These are phyloP conservation scores for Phytopythium mirpurense DNA, from an alignment of 352 stramenopile species.

Conservation along the genomic window DNA sequence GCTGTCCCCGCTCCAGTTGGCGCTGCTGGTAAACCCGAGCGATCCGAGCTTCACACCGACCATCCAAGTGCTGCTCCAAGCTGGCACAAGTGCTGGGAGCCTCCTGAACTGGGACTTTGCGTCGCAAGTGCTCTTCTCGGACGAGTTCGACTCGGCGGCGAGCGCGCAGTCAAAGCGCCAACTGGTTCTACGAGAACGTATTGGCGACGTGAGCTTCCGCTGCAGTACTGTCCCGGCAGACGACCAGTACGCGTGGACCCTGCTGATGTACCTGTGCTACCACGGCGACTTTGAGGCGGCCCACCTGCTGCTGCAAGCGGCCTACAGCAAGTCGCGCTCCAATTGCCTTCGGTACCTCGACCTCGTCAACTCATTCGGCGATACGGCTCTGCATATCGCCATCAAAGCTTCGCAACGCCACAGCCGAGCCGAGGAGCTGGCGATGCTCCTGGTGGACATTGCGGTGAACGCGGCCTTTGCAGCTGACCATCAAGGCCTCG, in stretches of 20 bases:
- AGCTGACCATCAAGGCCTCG: background rate
- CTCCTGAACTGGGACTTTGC: slow-evolving; percentile 62
- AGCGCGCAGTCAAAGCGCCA: slow-evolving; percentile 17
- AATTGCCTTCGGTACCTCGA: slow-evolving; percentile 38
- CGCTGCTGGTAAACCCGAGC: slow-evolving; percentile 27
- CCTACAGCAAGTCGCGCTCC: slow-evolving; percentile 8
- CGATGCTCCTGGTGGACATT: slow-evolving; percentile 28
- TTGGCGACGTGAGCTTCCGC: slow-evolving; percentile 19
- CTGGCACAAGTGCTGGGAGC: slow-evolving; percentile 32
- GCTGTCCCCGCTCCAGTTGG: slow-evolving; percentile 48
- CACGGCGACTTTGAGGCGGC: slow-evolving; percentile 41
- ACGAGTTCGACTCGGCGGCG: slow-evolving; percentile 8
- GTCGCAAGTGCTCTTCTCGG: slow-evolving; percentile 36
- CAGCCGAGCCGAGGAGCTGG: slow-evolving; percentile 14
- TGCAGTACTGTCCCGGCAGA: slow-evolving; percentile 27
- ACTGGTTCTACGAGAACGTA: slow-evolving; percentile 23
- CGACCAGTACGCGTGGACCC: slow-evolving; percentile 45
- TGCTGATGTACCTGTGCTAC: slow-evolving; percentile 66
- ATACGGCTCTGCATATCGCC: slow-evolving; percentile 65
- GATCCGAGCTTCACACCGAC: slow-evolving; percentile 24
- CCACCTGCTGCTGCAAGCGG: slow-evolving; percentile 22
- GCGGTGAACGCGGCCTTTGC: slow-evolving; percentile 2
- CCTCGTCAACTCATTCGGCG: slow-evolving; percentile 52
- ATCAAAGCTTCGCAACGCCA: slow-evolving; percentile 39
- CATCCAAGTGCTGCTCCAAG: slow-evolving; percentile 34